These are phyloP conservation scores for Pecoramyces ruminantium DNA, from an alignment of 192 early-diverging fungal genomes.

Conservation along the genomic window DNA sequence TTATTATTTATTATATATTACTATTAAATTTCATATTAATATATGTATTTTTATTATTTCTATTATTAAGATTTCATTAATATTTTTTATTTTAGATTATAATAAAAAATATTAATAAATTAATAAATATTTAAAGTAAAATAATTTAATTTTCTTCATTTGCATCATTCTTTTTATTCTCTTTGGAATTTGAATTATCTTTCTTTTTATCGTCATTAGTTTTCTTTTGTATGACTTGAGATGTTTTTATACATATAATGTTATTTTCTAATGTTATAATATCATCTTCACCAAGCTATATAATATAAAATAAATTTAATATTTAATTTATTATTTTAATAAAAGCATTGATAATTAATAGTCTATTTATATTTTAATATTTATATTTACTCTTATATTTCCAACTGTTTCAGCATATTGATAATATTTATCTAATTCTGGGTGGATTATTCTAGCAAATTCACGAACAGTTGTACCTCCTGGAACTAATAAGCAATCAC, in stretches of 20 bases:
- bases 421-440: constrained; percentile 44
- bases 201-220: not conserved
- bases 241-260: constrained; percentile 47
- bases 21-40: too few relatives aligned
- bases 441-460: constrained; percentile 53
- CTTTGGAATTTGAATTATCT: not conserved
- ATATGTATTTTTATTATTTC: too few relatives aligned
- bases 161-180: not conserved
- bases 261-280: constrained; percentile 34
- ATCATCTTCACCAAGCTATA: constrained; percentile 42
- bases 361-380: too few relatives aligned
- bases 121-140: too few relatives aligned
- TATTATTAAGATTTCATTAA: too few relatives aligned
- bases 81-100: too few relatives aligned
- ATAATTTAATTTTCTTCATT: not conserved
- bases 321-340: too few relatives aligned
- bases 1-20: too few relatives aligned
- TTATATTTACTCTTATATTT: constrained; percentile 38
- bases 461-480: constrained; percentile 58
- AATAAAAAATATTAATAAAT: too few relatives aligned
- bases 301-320: not conserved
- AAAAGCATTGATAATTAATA: too few relatives aligned
- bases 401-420: constrained; percentile 64
- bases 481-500: constrained; percentile 54
- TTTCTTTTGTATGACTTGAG: constrained; percentile 10